Evolutionary conservation across 768 basidiomycete species (phyloP), one percentile per base, ranked within the genome.

Genomic region (Mycena haematopus): DNA sequence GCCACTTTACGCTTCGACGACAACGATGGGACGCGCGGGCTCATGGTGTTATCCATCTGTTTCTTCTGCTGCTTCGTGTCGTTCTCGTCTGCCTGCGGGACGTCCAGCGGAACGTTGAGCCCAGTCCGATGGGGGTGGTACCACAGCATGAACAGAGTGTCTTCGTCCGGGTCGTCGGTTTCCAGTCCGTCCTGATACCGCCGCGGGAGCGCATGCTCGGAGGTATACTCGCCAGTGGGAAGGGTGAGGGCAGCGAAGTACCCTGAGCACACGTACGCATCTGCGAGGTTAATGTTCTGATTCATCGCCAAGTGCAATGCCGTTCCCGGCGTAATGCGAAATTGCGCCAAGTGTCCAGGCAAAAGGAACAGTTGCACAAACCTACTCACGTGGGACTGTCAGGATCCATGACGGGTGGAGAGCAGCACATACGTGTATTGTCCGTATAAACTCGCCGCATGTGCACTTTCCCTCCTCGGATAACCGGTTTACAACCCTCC

Each of bases 171-270:
- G 68, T 99, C 96, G 65, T 93, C 85, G 13, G 88, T 87, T 75
- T 96, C 92, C 13, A 99, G 79, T 1, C 96, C 96, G 70, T 99
- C 96, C 58, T 88, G 83, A 72, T 97, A 98, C 49, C 92, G 86
- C 11, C 93, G 85, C 1, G 93, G 86, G 33, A 83, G 75, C 10
- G 79, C 73, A 1, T 74, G 76, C 68, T 86, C 81, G 6, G 88
- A 83, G 47, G 77, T 76, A 71, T 85, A 89, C 71, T 92, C 85
- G n/a, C 84, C 84, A 52, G 78, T 75, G 7, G 87, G 87, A 35
- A 92, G 80, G 17, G 83, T 80, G 66, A 85, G 82, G 21, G 88
- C 86, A 21, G 91, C 92, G 58, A 93, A 80, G 70, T 90, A 89
- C 10, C 96, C 95, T n/a, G 95, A 96, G 71, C 84, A 89, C 29